phyloP scores from a whole-genome alignment of 768 basidiomycete genomes.

The Boletellus sp. region DNA sequence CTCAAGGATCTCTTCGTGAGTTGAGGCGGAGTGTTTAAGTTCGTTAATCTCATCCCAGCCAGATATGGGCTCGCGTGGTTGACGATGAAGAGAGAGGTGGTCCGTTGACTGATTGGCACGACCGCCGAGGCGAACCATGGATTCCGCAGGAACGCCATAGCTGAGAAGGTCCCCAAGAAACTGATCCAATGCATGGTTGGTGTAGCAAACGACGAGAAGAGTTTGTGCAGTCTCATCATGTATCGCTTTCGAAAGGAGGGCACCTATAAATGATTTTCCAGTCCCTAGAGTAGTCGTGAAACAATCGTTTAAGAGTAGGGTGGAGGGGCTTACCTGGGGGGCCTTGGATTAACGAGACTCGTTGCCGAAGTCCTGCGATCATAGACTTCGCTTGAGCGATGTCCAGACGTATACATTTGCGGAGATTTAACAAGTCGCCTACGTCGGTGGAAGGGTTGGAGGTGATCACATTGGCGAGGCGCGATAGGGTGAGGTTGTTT shows the following conservation, averaged over 20 bases:
- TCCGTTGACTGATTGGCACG: constrained; percentile 49
- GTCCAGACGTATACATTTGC: constrained; percentile 46
- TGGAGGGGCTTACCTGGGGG: constrained; percentile 50
- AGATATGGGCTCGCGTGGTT: background rate
- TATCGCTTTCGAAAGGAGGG: constrained; percentile 55
- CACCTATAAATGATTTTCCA: constrained; percentile 70
- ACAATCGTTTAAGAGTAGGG: too few species aligned
- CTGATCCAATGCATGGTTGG: constrained; percentile 71
- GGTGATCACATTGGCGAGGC: constrained; percentile 24
- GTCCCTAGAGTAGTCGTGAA: constrained; percentile 43
- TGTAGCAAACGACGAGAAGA: constrained; percentile 70
- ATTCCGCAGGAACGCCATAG: constrained; percentile 46
- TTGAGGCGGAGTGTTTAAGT: constrained; percentile 27
- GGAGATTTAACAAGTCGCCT: constrained; percentile 29
- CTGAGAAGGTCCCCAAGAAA: constrained; percentile 58
- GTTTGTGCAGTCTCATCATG: constrained; percentile 42
- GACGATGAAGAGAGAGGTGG: constrained; percentile 37
- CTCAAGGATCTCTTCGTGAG: constrained; percentile 31
- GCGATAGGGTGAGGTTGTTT: constrained; percentile 4
- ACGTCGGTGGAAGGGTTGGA: constrained; percentile 39
- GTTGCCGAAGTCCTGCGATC: constrained; percentile 49
- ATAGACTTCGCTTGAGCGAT: constrained; percentile 44
- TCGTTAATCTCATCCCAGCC: constrained; percentile 13
- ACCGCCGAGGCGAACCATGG: constrained; percentile 56
- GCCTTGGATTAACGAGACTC: constrained; percentile 62